Base-by-base conservation (phyloP, 2,329 filamentous ascomycete genomes). In the Pseudopyrenochaeta lycopersici region DNA sequence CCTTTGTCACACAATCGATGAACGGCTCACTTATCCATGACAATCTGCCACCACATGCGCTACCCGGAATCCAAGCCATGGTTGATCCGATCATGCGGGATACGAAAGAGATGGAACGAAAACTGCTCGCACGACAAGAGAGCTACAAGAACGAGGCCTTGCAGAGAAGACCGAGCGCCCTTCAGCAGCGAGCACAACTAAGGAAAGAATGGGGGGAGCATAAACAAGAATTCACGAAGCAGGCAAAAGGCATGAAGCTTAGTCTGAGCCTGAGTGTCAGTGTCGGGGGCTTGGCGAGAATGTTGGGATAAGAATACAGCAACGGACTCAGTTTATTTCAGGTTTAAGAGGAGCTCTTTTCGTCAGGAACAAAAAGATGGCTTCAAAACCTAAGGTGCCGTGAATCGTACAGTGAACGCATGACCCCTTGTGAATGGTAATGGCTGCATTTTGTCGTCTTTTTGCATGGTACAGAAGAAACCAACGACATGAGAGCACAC, bases 231-330 rank as follows among this genome's bases (percentile, higher is more conserved):
- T 61, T 72, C 12, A 63, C 59, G 7, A 63, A 62, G 4, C 59
- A 70, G 43, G 56, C 58, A 1, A 70, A 66, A 41, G 66, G 67
- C 0, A 49, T 71, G 12, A 73, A 67, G 36, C 23, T 75, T 29
- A 72, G 66, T 38, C 45, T 74, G 47, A 72, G 67, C 31, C 39
- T 75, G 33, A 72, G 64, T 39, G 52, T 74, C 7, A 60, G 58
- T 39, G 45, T 65, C 6, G 67, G 61, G 12, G 68, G 68, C 3
- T 23, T 71, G 18, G 60, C 63, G 4, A 62, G 59, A 27, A 60
- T 66, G 56, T 30, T 71, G 27, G 61, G 66, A 14, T 66, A 40
- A 56, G 11, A 27, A 27, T 9, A 9, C 4, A 27, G 23, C 23
- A 27, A 4, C 9, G 23, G 23, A 27, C 23, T 27, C 23, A 27